Evolutionary conservation across 257 asterid genomes (phyloP), one percentile per base, ranked within the genome.

Genomic region (Nicotiana tabacum): DNA sequence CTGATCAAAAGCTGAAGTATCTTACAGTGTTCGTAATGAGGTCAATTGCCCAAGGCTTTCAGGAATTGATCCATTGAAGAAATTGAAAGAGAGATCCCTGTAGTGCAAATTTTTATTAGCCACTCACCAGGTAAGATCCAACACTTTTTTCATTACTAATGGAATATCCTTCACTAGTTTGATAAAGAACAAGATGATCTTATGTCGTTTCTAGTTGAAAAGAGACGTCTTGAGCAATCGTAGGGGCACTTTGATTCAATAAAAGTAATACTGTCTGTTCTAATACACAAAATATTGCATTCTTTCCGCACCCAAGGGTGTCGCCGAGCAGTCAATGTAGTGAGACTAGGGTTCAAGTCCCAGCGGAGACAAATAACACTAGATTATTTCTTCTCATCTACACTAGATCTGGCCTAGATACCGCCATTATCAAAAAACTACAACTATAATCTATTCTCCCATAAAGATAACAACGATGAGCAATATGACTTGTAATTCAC

Each of bases 81-180:
- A 90, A 88, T 96, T 96, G 91, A 81, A 91, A 2, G 99, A 96
- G 74, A 96, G 92, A 88, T 96, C 99, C 94, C 99, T 96, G 97
- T 72, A 46, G 78, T 81, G 72, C 69, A 87, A 84, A 78, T 83
- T 55, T 77, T 68, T 70, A 58, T 56, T 87, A 86, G 76, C 27
- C 35, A 81, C 29, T 46, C 66, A 66, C 55, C 78, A 67, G 77
- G 43, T 43, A 56, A 76, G 65, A 76, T 53, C 9, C 48, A 53
- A 18, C 77, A 77, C 51, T 56, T 53, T 77, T n/a, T 24, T 17
- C 9, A 16, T 82, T 56, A 82, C 30, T 82, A 35, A 78, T 77
- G 29, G 68, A 77, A 83, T 83, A 77, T 68, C 70, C 84, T 82
- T 56, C 57, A 56, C 30, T 82, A 82, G 55, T 68, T 81, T 51